Conservation (phyloP, 805 yeast genomes). For the Zygosaccharomyces pseudorouxii region DNA sequence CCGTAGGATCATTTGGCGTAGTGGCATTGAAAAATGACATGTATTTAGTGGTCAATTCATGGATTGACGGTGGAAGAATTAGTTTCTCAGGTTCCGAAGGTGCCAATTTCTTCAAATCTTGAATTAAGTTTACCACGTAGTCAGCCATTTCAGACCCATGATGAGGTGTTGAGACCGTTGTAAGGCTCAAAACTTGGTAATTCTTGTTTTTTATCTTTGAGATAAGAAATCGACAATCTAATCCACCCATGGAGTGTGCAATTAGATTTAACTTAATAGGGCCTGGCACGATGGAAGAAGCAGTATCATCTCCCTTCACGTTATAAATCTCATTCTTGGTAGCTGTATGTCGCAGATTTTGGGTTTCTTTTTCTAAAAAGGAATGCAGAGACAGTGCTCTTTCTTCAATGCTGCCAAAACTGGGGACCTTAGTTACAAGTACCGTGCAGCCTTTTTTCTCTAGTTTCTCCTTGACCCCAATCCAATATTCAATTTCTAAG, state of each 20-base stretch:
- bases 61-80: slow-evolving; percentile 43
- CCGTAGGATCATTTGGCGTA: slow-evolving; percentile 53
- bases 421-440: slow-evolving; percentile 72
- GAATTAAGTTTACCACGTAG: slow-evolving; percentile 41
- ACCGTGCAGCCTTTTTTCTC: slow-evolving; percentile 62
- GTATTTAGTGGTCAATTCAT: slow-evolving; percentile 58
- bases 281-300: slow-evolving; percentile 16
- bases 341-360: slow-evolving; percentile 16
- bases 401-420: slow-evolving; percentile 68
- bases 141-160: slow-evolving; percentile 83
- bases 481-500: slow-evolving; percentile 65
- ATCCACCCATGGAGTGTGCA: slow-evolving; percentile 94
- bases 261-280: slow-evolving; percentile 61
- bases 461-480: slow-evolving; percentile 64
- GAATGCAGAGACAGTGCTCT: slow-evolving; percentile 57
- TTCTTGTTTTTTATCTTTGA: slow-evolving; percentile 45
- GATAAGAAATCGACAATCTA: slow-evolving; percentile 76
- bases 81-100: slow-evolving; percentile 14
- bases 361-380: slow-evolving; percentile 40
- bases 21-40: slow-evolving; percentile 50
- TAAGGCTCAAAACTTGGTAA: slow-evolving; percentile 64
- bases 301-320: slow-evolving; percentile 7
- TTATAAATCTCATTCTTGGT: slow-evolving; percentile 27
- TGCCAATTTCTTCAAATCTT: slow-evolving; percentile 26
- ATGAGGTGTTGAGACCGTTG: slow-evolving; percentile 88